Conservation (phyloP, 2,329 filamentous ascomycete genomes). For the Emmonsiellopsis sp. region DNA sequence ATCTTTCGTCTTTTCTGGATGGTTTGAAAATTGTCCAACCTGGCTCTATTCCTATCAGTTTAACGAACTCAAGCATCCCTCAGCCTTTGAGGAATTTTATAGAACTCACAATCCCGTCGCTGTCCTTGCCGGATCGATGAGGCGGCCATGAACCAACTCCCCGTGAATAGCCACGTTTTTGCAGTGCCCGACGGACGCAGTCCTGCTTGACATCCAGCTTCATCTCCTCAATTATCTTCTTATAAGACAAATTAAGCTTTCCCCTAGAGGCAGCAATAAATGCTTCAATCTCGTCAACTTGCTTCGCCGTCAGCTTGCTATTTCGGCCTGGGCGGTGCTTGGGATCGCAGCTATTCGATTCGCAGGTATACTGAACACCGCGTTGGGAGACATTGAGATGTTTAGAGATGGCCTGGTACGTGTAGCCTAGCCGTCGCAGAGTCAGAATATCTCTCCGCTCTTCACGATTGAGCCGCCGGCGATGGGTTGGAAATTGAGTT, state of each 20-base stretch:
- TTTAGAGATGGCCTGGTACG: background rate
- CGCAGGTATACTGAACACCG: background rate
- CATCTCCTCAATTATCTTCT: constrained; percentile 1
- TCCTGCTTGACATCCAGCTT: constrained; percentile 1
- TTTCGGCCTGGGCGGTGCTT: constrained; percentile 1
- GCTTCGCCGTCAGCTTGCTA: background rate
- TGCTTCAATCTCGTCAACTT: constrained; percentile 1
- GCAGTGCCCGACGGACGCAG: background rate
- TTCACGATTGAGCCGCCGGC: constrained; percentile 1
- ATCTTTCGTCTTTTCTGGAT: background rate
- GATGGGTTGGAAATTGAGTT: background rate
- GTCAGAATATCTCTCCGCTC: background rate
- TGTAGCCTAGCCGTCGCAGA: background rate
- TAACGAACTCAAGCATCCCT: background rate
- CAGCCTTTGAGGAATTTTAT: background rate
- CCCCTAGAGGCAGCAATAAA: background rate
- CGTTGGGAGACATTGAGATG: background rate
- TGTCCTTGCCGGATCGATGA: background rate
- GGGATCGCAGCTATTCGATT: constrained; percentile 1
- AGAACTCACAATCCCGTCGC: background rate
- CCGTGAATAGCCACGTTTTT: background rate
- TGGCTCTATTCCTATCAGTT: background rate
- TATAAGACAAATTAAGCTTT: background rate
- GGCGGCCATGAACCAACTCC: background rate
- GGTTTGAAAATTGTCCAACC: background rate